Evolutionary conservation across 805 yeast genomes (phyloP), one percentile per base, ranked within the genome.

Genomic region (Pichia gijzeniarum): DNA sequence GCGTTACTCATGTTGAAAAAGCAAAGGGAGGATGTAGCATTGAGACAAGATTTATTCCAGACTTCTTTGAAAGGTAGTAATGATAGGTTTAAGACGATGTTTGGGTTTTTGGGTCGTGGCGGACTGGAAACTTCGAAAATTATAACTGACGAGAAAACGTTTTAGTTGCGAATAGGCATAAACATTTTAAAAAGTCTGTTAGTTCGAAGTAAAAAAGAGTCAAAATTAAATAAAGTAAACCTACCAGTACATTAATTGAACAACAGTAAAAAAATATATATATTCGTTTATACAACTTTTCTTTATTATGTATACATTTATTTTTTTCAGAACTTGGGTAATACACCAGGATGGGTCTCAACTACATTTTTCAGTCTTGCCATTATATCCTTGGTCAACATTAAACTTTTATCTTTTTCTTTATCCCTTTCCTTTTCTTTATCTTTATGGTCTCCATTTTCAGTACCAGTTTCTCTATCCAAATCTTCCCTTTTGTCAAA

Each of bases 51-150:
- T 25, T 57, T 82, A 43, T 82, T 93, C 56, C 68, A 76, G 43
- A 68, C 72, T 30, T 72, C 82, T 5, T 62, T 93, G 47, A 56
- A 67, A 20, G 78, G 72, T 35, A 64, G 72, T 34, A 72, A 64
- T 4, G 86, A 84, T 53, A 74, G 85, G 52, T 82, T 90, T 61
- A 82, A 79, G 57, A 81, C 82, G 3, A 75, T 91, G 43, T 75
- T 83, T 48, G 95, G 87, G 45, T 90, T 82, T 60, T 75, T 90
- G 38, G 95, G 96, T 2, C 76, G 89, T 47, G 99, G 99, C 2
- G 91, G 84, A 0, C 75, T 90, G 78, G 87, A 82, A 40, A 62
- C 63, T 18, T 52, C 62, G 2, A 53, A 46, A 18, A 40, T 35
- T 21, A 21, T 50, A 7, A 16, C n/a, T n/a, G 31, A n/a, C 44